These are phyloP conservation scores for Climacium dendroides DNA, from an alignment of 225 moss, liverwort and hornwort species.

Conservation along the genomic window DNA sequence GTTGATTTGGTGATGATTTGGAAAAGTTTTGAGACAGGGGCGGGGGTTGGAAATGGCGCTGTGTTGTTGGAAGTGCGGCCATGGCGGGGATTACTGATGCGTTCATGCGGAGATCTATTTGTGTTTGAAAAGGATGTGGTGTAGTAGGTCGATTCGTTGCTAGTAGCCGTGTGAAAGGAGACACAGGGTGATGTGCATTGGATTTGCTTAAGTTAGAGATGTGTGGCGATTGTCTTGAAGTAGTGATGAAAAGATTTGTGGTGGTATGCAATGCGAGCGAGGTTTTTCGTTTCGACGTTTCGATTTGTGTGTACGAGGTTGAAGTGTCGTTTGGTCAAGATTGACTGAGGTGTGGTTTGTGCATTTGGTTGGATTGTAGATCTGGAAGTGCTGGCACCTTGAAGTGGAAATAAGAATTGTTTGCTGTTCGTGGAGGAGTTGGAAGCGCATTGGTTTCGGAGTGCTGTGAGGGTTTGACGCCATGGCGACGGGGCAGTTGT, in stretches of 20 bases:
- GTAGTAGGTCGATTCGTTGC: not conserved
- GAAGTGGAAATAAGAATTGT: not conserved
- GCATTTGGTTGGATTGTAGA: not conserved
- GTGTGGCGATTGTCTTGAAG: not conserved
- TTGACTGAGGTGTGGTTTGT: not conserved
- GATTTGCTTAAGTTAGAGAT: not conserved
- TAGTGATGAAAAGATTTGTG: not conserved
- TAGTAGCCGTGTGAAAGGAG: not conserved
- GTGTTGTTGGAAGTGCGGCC: not conserved
- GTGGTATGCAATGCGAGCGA: not conserved
- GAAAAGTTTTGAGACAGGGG: not conserved
- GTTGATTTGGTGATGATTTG: not conserved
- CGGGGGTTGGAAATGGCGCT: not conserved
- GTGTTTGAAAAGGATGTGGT: not conserved
- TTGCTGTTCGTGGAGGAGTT: not conserved
- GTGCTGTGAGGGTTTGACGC: slow-evolving; percentile 10
- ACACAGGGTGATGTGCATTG: not conserved
- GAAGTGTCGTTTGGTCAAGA: not conserved
- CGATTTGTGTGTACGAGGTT: not conserved
- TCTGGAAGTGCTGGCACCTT: not conserved
- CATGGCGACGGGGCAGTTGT: slow-evolving; percentile 82
- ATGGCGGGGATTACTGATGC: not conserved
- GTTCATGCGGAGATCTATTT: not conserved
- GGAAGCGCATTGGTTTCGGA: not conserved
- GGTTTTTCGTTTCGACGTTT: not conserved